Percentiles rank a stretch among this genome's conserved stretches.
Conservation (phyloP, 208 protist genomes). For the Leishmania mexicana region DNA sequence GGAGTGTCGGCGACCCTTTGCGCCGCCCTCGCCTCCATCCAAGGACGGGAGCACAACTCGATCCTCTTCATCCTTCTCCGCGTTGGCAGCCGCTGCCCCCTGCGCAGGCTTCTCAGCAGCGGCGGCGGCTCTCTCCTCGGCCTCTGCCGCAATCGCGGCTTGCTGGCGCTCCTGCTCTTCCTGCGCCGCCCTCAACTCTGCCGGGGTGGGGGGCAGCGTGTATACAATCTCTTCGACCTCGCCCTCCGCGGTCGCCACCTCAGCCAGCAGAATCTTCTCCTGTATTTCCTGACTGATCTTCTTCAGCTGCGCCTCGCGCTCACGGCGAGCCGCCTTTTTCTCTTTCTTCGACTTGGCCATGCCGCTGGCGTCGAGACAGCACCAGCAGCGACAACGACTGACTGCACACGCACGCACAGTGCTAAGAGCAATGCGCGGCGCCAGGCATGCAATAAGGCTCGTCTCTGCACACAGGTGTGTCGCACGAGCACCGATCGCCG, state of each 20-base stretch:
- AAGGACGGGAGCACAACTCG: slow-evolving; percentile 37
- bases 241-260: slow-evolving; percentile 15
- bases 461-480: neutral
- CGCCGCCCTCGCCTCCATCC: neutral
- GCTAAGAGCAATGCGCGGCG: neutral
- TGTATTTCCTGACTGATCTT: slow-evolving; percentile 44
- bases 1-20: neutral
- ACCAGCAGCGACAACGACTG: neutral
- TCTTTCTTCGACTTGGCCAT: slow-evolving; percentile 22
- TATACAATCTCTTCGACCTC: slow-evolving; percentile 51
- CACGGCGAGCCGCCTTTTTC: slow-evolving; percentile 31
- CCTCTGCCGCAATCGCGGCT: slow-evolving; percentile 3
- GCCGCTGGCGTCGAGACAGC: neutral
- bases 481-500: neutral
- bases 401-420: neutral
- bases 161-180: slow-evolving; percentile 5
- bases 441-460: neutral
- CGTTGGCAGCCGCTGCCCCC: slow-evolving; percentile 6
- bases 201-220: slow-evolving; percentile 38
- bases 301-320: slow-evolving; percentile 55
- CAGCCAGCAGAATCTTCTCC: slow-evolving; percentile 32
- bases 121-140: slow-evolving; percentile 1
- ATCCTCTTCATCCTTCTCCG: slow-evolving; percentile 31
- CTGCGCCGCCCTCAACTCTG: slow-evolving; percentile 10
- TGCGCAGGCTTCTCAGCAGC: neutral